Base-by-base conservation (phyloP, 805 yeast genomes). In the Pichia cephalocereana region DNA sequence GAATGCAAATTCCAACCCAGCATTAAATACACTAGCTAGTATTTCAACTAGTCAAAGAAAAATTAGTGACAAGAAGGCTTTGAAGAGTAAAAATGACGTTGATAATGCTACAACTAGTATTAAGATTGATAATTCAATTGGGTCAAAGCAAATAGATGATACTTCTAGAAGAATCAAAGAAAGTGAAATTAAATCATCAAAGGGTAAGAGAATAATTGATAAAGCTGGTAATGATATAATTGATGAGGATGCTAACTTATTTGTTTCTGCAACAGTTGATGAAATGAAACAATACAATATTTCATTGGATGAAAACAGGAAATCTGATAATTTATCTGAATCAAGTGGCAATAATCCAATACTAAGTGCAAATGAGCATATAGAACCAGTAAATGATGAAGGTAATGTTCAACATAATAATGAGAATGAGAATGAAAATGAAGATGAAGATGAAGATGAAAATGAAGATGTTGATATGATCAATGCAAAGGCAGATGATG, bases 231-330 rank as follows among this genome's bases (percentile, higher is more conserved):
- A 54, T 10, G 14, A 23, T 28, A 19, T 34, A 18, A 26, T 18
- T 41, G 46, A 46, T 30, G 40, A 23, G 23, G 58, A 62, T 28
- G 64, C 66, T 14, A 62, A 62, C 37, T 45, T 63, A 45, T 63
- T 63, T 49, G 64, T 52, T 45, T 63, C 60, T 49, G 66, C 64
- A 0, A 61, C 60, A 27, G 65, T 55, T 46, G 63, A 60, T 47
- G 64, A 61, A 48, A 61, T 62, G 41, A 61, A 62, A 40, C 45
- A 38, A 11, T 47, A 48, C 26, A 47, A 46, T 18, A 46, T 46
- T 19, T 43, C 48, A n/a, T 27, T 46, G 15, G 26, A 32, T 34
- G 41, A 39, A 34, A 15, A 9, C 8, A 14, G 12, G 5, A 23
- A 23, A 23, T 4, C 5, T 23, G 26, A 23, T 23, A 23, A 6